phyloP scores from a whole-genome alignment of 768 basidiomycete genomes.

The Mycena pura region DNA sequence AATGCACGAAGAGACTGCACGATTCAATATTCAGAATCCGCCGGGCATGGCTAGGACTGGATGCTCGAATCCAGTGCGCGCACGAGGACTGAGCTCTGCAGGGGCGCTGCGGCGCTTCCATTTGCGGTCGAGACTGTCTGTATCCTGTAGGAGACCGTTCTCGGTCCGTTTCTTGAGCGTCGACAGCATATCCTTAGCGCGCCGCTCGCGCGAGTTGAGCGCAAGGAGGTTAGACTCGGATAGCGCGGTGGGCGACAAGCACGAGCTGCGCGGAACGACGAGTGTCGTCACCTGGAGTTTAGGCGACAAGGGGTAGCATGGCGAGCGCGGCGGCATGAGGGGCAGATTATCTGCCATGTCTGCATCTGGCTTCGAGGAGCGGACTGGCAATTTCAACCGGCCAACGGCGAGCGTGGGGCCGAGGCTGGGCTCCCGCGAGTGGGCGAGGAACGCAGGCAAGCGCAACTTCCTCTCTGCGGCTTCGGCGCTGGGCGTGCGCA shows the following conservation, averaged over 20 bases:
- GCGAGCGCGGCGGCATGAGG: slow-evolving; percentile 41
- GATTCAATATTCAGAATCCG: slow-evolving; percentile 49
- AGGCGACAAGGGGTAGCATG: slow-evolving; percentile 46
- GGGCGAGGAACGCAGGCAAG: slow-evolving; percentile 30
- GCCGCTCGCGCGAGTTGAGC: slow-evolving; percentile 61
- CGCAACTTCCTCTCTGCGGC: slow-evolving; percentile 26
- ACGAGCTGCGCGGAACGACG: slow-evolving; percentile 53
- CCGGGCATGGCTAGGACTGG: slow-evolving; percentile 64
- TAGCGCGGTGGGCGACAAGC: slow-evolving; percentile 51
- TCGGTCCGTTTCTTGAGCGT: slow-evolving; percentile 67
- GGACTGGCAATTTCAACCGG: slow-evolving; percentile 50
- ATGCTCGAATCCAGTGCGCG: slow-evolving; percentile 64
- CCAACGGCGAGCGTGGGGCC: slow-evolving; percentile 45
- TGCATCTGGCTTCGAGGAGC: slow-evolving; percentile 37
- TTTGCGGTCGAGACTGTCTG: slow-evolving; percentile 40
- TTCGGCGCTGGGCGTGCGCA: slow-evolving; percentile 32
- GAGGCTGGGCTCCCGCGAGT: slow-evolving; percentile 21
- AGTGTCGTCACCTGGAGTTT: slow-evolving; percentile 56
- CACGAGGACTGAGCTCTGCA: slow-evolving; percentile 58
- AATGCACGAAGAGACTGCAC: background rate
- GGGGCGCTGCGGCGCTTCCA: slow-evolving; percentile 68
- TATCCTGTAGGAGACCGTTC: slow-evolving; percentile 27
- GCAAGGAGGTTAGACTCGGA: slow-evolving; percentile 59
- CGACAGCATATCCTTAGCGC: slow-evolving; percentile 68
- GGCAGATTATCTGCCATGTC: slow-evolving; percentile 33